Evolutionary conservation across 1,284 basidiomycete species (phyloP), one percentile per base, ranked within the genome.

Genomic region (Agroathelia rolfsii): DNA sequence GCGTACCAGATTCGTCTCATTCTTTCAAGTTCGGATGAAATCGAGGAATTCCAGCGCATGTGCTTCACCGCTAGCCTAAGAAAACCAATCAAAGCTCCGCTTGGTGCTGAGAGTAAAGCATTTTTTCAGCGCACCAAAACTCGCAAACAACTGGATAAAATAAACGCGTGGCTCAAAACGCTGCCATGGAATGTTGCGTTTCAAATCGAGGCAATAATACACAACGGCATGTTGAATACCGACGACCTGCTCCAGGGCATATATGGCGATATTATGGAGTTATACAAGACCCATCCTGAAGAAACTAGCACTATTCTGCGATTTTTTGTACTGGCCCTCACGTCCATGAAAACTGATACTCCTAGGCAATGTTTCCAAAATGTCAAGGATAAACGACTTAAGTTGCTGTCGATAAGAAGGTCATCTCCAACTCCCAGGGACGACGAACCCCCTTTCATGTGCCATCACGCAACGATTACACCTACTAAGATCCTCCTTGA

Each of bases 401-500:
- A 24, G 9, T 45, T 26, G 2, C 41, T 39, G n/a, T n/a, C n/a
- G n/a, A n/a, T n/a, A n/a, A n/a, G n/a, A n/a, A n/a, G 12, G 22
- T 36, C 46, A 46, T 20, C n/a, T n/a, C 6, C 40, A 29, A 24
- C 41, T 45, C 24, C 43, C 43, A 36, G 47, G 30, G 67, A 55
- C 35, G 58, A 49, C n/a, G n/a, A n/a, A n/a, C n/a, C n/a, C n/a
- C n/a, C n/a, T 39, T 74, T n/a, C 45, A 53, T 59, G 15, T 81
- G 74, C 42, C 68, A 67, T 34, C 74, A 76, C 44, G 70, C 80
- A 27, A 77, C 72, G 1, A 72, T 83, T 37, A 80, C 80, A 0
- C 81, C 82, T 0, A 80, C 77, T 5, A 64, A 76, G n/a, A 55
- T 76, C 39, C 51, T 76, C 7, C 59, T 86, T 10, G 79, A 85